Evolutionary conservation across 495 filamentous ascomycete species (phyloP), one percentile per base, ranked within the genome.

Genomic region (Sabuloglossum arenarium): DNA sequence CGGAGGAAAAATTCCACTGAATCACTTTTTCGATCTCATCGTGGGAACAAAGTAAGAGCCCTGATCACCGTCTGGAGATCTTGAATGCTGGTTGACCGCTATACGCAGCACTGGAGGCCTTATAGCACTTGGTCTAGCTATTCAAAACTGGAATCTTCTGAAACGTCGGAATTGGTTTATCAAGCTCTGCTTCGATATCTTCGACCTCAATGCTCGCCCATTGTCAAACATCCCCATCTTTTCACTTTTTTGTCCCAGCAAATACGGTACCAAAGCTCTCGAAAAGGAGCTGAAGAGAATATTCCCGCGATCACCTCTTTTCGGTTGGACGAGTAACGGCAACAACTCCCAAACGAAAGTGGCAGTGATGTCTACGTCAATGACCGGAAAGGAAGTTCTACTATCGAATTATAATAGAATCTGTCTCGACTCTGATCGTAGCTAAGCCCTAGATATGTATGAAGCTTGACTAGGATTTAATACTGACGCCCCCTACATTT

Each of bases 1-100:
- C 30, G 70, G 67, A 5, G 58, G 65, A 0, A 60, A 66, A 0
- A 54, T 77, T 6, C 66, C 64, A 3, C 66, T 79, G 5, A 63
- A 64, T 14, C 31, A 65, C 0, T 70, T 77, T 51, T 73, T 75
- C 55, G 75, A 79, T 61, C 61, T 79, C 6, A 75, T 74, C 11
- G 67, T 71, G 0, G 75, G 76, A 1, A 78, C 75, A 53, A 53
- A 21, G 50, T 53, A 53, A 30, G 21, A 30, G 6, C 29, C 34
- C 16, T 11, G 14, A 39, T 39, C 34, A 19, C 47, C 19, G 47
- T 55, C 4, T 16, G 19, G 5, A 43, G 16, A 43, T 11, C 19
- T 28, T n/a, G 8, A 28, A 28, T 34, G 3, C 28, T 23, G 14
- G 27, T 11, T 30, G 16, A 30, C 50, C 50, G 6, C 2, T 28